Conservation (phyloP, 257 asterid species). For the Gynochthodes officinalis region DNA sequence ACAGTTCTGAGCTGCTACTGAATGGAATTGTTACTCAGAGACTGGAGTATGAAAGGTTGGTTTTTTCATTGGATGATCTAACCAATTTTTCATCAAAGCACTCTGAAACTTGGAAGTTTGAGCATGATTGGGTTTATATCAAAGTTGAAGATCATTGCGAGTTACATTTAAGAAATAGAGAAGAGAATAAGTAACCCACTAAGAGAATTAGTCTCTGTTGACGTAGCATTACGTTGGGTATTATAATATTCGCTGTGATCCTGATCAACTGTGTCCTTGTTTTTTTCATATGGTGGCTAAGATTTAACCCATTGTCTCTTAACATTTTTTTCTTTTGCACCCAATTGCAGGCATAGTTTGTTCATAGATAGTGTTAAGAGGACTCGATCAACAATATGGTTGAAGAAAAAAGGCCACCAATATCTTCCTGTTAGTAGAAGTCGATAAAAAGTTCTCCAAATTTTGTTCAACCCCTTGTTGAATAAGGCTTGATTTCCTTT, state of each 20-base stretch:
- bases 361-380: conserved; percentile 61
- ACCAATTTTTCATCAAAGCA: not conserved
- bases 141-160: not conserved
- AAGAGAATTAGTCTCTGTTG: not conserved
- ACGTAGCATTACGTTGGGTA: not conserved
- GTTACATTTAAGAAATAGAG: not conserved
- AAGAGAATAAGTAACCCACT: too few relatives aligned
- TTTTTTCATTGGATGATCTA: not conserved
- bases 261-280: too few relatives aligned
- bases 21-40: conserved; percentile 94
- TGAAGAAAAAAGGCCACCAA: conserved; percentile 42
- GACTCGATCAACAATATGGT: conserved; percentile 80
- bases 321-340: not conserved
- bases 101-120: not conserved
- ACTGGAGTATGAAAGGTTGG: conserved; percentile 86
- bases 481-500: not conserved
- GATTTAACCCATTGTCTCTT: too few relatives aligned
- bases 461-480: not conserved
- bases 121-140: not conserved
- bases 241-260: not conserved
- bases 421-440: conserved; percentile 39
- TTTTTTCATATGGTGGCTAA: too few relatives aligned
- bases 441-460: conserved; percentile 21
- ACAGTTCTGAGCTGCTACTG: conserved; percentile 87
- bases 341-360: conserved; percentile 60